Evolutionary conservation across 192 early-diverging fungal genomes (phyloP).

Genomic region (Gamsiella multidivaricata): DNA sequence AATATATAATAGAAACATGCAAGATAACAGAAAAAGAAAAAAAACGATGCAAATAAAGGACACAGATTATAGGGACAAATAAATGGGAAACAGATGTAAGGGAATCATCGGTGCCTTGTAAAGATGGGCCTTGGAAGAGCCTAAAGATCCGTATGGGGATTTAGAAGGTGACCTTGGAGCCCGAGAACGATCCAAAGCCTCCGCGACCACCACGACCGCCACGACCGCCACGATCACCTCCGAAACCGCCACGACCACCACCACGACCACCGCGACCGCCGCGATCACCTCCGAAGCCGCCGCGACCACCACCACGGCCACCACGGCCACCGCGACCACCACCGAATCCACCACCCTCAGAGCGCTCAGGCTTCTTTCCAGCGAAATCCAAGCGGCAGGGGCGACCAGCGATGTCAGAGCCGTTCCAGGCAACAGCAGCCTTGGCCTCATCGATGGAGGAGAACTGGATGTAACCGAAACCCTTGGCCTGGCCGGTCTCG

Average conservation of each 20-base stretch:
- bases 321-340: conserved; percentile 45
- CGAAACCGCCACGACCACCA: conserved; percentile 66
- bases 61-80: conserved; percentile 15
- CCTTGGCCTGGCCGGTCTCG: conserved; percentile 79
- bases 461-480: conserved; percentile 95
- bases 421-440: conserved; percentile 84
- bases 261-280: conserved; percentile 60
- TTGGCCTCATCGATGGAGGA: conserved; percentile 71
- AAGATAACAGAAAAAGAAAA: conserved; percentile 8
- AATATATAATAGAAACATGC: conserved; percentile 13
- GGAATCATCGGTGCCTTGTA: conserved; percentile 35
- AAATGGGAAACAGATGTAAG: background rate
- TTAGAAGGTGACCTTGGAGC: conserved; percentile 46
- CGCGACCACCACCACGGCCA: conserved; percentile 52
- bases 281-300: conserved; percentile 51
- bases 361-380: conserved; percentile 51
- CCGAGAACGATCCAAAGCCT: conserved; percentile 57
- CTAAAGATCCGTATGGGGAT: background rate
- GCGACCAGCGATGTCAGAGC: conserved; percentile 81
- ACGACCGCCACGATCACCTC: conserved; percentile 59
- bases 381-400: conserved; percentile 90
- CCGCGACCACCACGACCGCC: conserved; percentile 66
- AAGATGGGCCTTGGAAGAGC: background rate
- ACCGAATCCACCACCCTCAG: conserved; percentile 47
- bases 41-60: conserved; percentile 18